Base-by-base conservation (phyloP, 78 protist genomes). In the Cavenderia fasciculata region DNA sequence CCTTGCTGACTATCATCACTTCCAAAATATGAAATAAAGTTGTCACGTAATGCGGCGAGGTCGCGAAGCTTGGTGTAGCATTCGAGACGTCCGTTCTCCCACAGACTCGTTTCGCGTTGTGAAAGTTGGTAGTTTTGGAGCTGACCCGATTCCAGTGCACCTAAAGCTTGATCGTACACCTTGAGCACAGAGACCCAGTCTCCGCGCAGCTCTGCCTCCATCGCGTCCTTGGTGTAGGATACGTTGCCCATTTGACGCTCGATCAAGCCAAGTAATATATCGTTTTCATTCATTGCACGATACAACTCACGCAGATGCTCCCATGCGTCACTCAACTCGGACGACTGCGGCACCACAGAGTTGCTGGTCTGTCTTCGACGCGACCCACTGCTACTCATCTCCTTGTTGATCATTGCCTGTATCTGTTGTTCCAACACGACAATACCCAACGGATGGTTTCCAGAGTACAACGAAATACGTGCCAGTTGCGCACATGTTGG, bases 1-100 rank as follows among this genome's bases (percentile, higher is more conserved):
- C 47, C 47, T 16, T 43, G 72, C n/a, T n/a, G n/a, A n/a, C n/a
- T n/a, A n/a, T n/a, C n/a, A n/a, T n/a, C n/a, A 23, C 54, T 40
- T 21, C 19, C 36, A 25, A 34, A 82, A 43, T 82, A 82, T 18
- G 78, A 29, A 41, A 27, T 41, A 21, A 82, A 82, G 69, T 90
- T 90, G 1, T 85, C 94, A 44, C 49, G 27, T 43, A 90, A 47
- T 0, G 47, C 59, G 5, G 51, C 31, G 87, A 85, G 74, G 51
- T 78, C 71, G 27, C 82, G 7, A 12, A 89, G 36, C 44, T 47
- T 69, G 4, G n/a, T 16, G 43, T 59, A 70, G 54, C 96, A 78
- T 34, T 94, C 86, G 8, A 84, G 52, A 59, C 85, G 41, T 23
- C 93, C 94, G 40, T 86, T 85, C 52, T 94, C 94, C 94, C 96